Percentiles rank a stretch among this genome's conserved stretches.
These are phyloP conservation scores for Zymoseptoria tritici DNA, from an alignment of 2,329 filamentous ascomycete species.

Conservation along the genomic window DNA sequence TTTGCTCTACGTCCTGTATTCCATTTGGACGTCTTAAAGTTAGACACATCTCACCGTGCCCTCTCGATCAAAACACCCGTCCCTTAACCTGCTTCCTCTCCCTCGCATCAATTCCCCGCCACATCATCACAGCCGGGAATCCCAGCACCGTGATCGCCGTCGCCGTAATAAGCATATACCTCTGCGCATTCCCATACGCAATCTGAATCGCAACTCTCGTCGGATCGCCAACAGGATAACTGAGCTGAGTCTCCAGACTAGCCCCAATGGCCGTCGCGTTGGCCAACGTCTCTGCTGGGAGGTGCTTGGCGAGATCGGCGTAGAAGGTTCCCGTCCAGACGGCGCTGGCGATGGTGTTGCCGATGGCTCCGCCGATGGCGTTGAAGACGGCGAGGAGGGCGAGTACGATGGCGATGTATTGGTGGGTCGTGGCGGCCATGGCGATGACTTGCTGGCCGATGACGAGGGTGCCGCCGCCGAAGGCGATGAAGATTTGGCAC, in stretches of 20 bases:
- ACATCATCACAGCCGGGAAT: constrained; percentile 10
- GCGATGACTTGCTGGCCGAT: constrained; percentile 54
- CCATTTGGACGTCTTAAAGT: background rate
- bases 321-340: constrained; percentile 23
- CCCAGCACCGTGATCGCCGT: constrained; percentile 8
- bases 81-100: constrained; percentile 14
- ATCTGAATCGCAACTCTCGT: constrained; percentile 7
- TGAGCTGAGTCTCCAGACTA: constrained; percentile 5
- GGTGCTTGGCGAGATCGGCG: constrained; percentile 9
- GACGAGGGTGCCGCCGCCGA: constrained; percentile 51
- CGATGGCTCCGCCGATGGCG: constrained; percentile 45
- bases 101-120: constrained; percentile 6
- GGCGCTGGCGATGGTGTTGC: constrained; percentile 31
- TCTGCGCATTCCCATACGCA: constrained; percentile 7
- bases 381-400: constrained; percentile 18
- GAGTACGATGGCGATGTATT: constrained; percentile 21
- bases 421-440: constrained; percentile 42
- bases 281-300: constrained; percentile 9
- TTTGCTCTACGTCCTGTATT: background rate
- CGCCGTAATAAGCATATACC: constrained; percentile 9
- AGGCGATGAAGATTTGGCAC: constrained; percentile 53
- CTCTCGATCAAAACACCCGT: constrained; percentile 4
- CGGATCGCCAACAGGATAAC: constrained; percentile 6
- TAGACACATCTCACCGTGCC: background rate
- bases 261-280: constrained; percentile 4